Conservation (phyloP, 805 yeast species). For the Yarrowia porcina region DNA sequence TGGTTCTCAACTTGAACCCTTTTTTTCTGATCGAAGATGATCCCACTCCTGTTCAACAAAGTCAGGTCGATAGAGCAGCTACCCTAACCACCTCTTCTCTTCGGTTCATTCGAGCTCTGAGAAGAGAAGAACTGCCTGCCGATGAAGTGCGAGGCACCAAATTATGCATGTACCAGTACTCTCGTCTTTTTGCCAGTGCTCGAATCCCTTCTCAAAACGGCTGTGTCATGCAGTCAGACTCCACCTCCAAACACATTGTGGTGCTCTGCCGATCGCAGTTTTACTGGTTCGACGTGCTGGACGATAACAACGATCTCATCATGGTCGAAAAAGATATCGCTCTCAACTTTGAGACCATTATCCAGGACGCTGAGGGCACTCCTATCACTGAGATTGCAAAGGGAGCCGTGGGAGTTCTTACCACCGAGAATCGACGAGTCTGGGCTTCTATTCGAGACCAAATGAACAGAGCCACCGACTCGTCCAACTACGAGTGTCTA, state of each 20-base stretch:
- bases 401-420: constrained; percentile 81
- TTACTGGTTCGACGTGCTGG: constrained; percentile 92
- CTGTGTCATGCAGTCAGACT: constrained; percentile 81
- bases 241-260: constrained; percentile 71
- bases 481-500: constrained; percentile 65
- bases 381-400: constrained; percentile 60
- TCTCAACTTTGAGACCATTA: constrained; percentile 68
- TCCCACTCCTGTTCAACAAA: constrained; percentile 60
- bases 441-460: constrained; percentile 76
- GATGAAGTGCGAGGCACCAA: constrained; percentile 61
- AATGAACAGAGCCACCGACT: constrained; percentile 39
- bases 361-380: constrained; percentile 61
- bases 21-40: constrained; percentile 88
- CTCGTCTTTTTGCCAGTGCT: constrained; percentile 80
- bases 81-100: constrained; percentile 71
- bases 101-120: constrained; percentile 74
- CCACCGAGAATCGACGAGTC: constrained; percentile 82
- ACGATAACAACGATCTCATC: constrained; percentile 64
- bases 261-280: constrained; percentile 83
- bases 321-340: constrained; percentile 72
- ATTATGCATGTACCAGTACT: constrained; percentile 88
- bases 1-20: constrained; percentile 88
- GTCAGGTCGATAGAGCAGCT: constrained; percentile 78
- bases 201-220: constrained; percentile 80
- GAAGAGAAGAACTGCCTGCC: constrained; percentile 68